Percentiles rank a stretch among this genome's conserved stretches.
Conservation (phyloP, 2,329 filamentous ascomycete genomes). For the Trichoderma atroviride region DNA sequence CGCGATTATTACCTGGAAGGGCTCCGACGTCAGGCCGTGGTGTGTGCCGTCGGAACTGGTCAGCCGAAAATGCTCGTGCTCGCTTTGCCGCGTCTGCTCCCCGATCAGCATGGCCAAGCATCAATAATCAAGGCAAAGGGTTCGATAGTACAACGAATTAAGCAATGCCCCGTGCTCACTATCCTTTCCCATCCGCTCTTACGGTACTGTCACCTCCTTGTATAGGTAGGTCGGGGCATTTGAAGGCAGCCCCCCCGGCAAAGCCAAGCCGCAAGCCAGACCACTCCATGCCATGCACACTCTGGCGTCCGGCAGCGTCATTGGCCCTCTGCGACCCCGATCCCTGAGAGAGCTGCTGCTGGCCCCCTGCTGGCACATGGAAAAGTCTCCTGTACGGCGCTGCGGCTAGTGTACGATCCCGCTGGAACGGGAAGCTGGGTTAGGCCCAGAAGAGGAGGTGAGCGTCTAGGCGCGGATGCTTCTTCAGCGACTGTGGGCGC, state of each 20-base stretch:
- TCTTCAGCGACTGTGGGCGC: neutral
- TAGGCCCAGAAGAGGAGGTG: conserved; percentile 19
- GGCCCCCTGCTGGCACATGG: conserved; percentile 25
- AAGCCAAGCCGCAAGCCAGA: conserved; percentile 18
- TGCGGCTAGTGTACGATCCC: conserved; percentile 26
- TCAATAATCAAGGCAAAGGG: neutral
- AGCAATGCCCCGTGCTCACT: conserved; percentile 11
- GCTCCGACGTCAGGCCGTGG: conserved; percentile 14
- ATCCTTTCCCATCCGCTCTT: conserved; percentile 16
- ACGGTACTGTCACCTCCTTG: conserved; percentile 27
- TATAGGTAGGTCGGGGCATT: conserved; percentile 24
- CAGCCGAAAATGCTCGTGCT: conserved; percentile 6
- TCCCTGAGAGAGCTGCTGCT: neutral
- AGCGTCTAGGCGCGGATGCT: conserved; percentile 18
- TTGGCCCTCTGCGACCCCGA: conserved; percentile 5
- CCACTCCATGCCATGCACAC: neutral
- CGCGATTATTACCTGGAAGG: neutral
- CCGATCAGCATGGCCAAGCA: neutral
- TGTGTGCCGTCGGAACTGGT: conserved; percentile 14
- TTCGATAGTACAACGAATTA: neutral
- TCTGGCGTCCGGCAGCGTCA: conserved; percentile 5
- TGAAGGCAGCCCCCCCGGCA: conserved; percentile 8
- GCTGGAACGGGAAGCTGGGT: conserved; percentile 28
- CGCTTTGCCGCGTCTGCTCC: neutral
- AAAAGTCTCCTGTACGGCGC: conserved; percentile 13